Evolutionary conservation across 129 eudicot genomes (phyloP).

Genomic region (Mikania micrantha): DNA sequence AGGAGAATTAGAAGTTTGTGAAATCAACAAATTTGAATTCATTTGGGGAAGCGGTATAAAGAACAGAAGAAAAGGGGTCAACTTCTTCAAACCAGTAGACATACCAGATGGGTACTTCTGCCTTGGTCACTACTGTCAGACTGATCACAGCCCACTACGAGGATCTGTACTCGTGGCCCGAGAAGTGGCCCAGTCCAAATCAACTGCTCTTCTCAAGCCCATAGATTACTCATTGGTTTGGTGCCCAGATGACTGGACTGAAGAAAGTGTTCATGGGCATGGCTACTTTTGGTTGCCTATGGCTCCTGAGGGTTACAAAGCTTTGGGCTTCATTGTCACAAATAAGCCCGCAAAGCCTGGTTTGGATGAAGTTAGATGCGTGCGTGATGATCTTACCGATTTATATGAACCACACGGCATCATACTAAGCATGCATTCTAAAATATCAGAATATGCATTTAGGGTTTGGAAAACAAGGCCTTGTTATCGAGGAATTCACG

Average conservation of each 20-base stretch:
- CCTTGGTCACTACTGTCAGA: constrained; percentile 79
- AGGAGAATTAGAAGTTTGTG: constrained; percentile 82
- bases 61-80: constrained; percentile 45
- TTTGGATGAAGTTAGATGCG: constrained; percentile 64
- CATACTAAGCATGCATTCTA: constrained; percentile 27
- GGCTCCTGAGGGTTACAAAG: constrained; percentile 83
- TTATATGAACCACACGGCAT: constrained; percentile 44
- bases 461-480: constrained; percentile 77
- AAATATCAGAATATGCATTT: constrained; percentile 29
- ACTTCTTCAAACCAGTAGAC: constrained; percentile 67
- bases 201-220: constrained; percentile 68
- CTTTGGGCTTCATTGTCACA: constrained; percentile 78
- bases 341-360: constrained; percentile 62
- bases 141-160: constrained; percentile 46
- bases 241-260: constrained; percentile 66
- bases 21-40: constrained; percentile 66
- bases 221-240: constrained; percentile 67
- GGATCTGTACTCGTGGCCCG: constrained; percentile 80
- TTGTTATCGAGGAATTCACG: constrained; percentile 58
- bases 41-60: constrained; percentile 53
- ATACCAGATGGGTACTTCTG: constrained; percentile 64
- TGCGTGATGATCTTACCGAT: constrained; percentile 73
- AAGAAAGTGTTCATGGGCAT: constrained; percentile 36
- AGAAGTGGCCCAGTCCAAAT: constrained; percentile 20
- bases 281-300: constrained; percentile 88